Evolutionary conservation across 2,329 filamentous ascomycete genomes (phyloP).

Genomic region (Camillea tinctor): DNA sequence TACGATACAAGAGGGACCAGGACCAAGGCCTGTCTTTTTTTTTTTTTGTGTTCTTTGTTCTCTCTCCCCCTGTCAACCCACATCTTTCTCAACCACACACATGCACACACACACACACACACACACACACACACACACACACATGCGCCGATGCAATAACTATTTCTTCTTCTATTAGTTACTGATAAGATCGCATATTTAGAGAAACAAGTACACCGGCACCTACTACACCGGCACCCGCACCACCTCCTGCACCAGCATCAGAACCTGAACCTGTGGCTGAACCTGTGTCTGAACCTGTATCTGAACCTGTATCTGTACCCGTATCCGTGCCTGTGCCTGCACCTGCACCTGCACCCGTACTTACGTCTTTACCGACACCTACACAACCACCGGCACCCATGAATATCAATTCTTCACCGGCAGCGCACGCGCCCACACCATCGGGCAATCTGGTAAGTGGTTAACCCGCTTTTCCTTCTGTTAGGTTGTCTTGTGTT

Average conservation of each 20-base stretch:
- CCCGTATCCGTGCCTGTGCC: slow-evolving; percentile 12
- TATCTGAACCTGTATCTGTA: slow-evolving; percentile 2
- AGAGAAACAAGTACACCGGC: slow-evolving; percentile 20
- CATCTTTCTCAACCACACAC: background rate
- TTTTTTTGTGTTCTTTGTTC: background rate
- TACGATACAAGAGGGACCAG: too few species aligned
- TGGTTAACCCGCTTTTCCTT: slow-evolving; percentile 6
- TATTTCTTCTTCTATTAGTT: slow-evolving; percentile 1
- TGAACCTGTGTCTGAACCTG: slow-evolving; percentile 5
- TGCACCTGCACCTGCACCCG: slow-evolving; percentile 9
- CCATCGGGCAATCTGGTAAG: slow-evolving; percentile 32
- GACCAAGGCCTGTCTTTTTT: background rate
- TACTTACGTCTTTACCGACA: background rate
- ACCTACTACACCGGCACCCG: slow-evolving; percentile 6
- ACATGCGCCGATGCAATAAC: background rate
- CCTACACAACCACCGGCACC: background rate
- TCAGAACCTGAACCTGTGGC: slow-evolving; percentile 5
- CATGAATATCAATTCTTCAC: slow-evolving; percentile 27
- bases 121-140: too few species aligned
- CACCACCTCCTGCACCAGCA: slow-evolving; percentile 7
- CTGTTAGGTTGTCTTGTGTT: background rate
- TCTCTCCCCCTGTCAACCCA: background rate
- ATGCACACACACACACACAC: too few species aligned
- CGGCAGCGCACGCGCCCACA: slow-evolving; percentile 31
- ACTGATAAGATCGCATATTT: slow-evolving; percentile 11